A percentile compares a stretch with the other conserved stretches of the same genome.
phyloP scores from a whole-genome alignment of 352 stramenopile genomes.

The Elongisporangium anandrum region DNA sequence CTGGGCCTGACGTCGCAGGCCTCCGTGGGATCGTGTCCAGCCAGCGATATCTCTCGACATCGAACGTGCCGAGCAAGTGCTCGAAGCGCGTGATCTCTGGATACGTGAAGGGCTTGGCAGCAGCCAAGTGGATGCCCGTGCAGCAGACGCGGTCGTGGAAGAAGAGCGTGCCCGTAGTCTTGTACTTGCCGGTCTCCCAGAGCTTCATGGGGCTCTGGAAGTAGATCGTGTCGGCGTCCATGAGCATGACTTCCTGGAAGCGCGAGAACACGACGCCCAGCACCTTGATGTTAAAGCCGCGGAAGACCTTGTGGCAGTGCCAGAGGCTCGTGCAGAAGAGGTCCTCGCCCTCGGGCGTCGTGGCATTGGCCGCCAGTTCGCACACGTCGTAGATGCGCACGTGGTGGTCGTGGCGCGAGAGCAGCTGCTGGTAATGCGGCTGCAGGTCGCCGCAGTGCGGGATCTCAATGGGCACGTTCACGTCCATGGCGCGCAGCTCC shows the following conservation, averaged over 20 bases:
- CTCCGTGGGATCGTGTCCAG: constrained; percentile 22
- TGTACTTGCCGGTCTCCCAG: constrained; percentile 24
- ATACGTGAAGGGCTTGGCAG: constrained; percentile 3
- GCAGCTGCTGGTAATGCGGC: constrained; percentile 2
- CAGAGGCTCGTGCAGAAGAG: constrained; percentile 29
- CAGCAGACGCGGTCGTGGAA: constrained; percentile 48
- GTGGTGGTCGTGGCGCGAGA: neutral
- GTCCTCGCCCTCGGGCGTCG: constrained; percentile 10
- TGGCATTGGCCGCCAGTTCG: constrained; percentile 18
- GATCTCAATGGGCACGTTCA: constrained; percentile 30
- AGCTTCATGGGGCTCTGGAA: constrained; percentile 34
- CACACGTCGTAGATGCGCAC: constrained; percentile 32
- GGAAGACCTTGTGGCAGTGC: constrained; percentile 31
- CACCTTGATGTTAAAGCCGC: constrained; percentile 26
- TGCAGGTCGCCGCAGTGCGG: constrained; percentile 39
- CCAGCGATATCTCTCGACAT: constrained; percentile 28
- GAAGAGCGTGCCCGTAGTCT: constrained; percentile 38
- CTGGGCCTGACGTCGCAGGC: constrained; percentile 8
- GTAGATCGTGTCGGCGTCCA: constrained; percentile 41
- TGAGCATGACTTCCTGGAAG: constrained; percentile 49
- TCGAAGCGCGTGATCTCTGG: constrained; percentile 22
- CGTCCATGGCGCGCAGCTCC: constrained; percentile 26
- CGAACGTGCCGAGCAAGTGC: constrained; percentile 32
- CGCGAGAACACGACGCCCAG: constrained; percentile 31
- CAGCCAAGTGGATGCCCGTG: constrained; percentile 24